Evolutionary conservation across 805 yeast genomes (phyloP), one percentile per base, ranked within the genome.

Genomic region (Grigorovia jiainica): DNA sequence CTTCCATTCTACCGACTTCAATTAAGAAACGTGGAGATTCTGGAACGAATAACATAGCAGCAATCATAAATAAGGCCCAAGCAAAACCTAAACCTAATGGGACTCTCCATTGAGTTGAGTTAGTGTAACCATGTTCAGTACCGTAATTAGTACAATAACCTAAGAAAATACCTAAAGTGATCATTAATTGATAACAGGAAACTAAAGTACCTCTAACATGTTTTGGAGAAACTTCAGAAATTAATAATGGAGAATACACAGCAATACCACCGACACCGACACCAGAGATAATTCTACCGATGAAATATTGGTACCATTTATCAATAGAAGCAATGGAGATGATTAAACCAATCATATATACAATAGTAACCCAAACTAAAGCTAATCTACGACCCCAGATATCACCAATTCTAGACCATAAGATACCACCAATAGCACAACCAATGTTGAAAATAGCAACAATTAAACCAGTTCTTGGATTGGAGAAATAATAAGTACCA

Each of bases 41-140:
- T 40, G 87, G 87, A 73, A 79, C 79, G 53, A 72, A 70, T 3
- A 52, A 48, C 65, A 64, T 62, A 51, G 60, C 67, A 25, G 48
- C 50, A 38, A 65, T 48, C 67, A 64, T 59, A 42, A 62, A 47
- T 16, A 65, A 37, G 37, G 70, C 70, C 73, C 73, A 72, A 24
- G 67, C 65, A 51, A 71, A 72, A 54, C 72, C 67, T 47, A 77
- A 61, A 47, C 82, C 82, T 57, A 80, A 67, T 44, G 82, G 84
- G 50, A 80, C 72, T 74, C 87, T 77, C 87, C 87, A 81, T 65
- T 78, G 82, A 9, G 62, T 86, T 34, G 89, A 80, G 67, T 81
- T 80, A 56, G 73, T 69, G 58, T 64, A 66, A 24, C 44, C 51
- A 17, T 66, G n/a, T n/a, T n/a, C n/a, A n/a, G n/a, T n/a, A n/a